These are phyloP conservation scores for Globisporangium solare DNA, from an alignment of 352 stramenopile species.

Conservation along the genomic window DNA sequence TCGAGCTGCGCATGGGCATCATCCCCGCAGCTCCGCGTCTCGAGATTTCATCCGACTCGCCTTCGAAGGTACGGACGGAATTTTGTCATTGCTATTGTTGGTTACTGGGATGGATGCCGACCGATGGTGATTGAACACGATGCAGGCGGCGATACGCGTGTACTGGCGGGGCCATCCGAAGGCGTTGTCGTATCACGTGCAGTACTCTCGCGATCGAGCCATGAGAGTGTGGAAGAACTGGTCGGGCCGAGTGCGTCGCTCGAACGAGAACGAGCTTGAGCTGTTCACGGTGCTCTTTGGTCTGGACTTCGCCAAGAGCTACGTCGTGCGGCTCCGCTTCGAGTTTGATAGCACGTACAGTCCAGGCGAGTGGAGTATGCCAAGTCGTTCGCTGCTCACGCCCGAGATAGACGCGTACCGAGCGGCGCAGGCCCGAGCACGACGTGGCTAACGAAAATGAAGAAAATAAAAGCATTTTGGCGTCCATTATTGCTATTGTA, in stretches of 20 bases:
- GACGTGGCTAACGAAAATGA: conserved; percentile 4
- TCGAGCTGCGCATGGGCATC: conserved; percentile 37
- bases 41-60: conserved; percentile 46
- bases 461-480: too few species aligned
- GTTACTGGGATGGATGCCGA: too few species aligned
- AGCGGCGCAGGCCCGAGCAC: conserved; percentile 11
- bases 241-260: conserved; percentile 39
- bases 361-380: conserved; percentile 53
- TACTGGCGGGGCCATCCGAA: conserved; percentile 51
- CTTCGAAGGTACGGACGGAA: conserved; percentile 40
- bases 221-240: conserved; percentile 83
- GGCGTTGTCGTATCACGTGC: conserved; percentile 52
- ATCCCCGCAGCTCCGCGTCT: conserved; percentile 39
- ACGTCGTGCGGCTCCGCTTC: conserved; percentile 68
- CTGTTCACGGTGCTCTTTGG: conserved; percentile 61
- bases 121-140: too few species aligned
- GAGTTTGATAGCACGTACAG: conserved; percentile 44
- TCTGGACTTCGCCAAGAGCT: conserved; percentile 70
- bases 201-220: conserved; percentile 67
- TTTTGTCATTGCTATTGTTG: not conserved
- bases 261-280: conserved; percentile 45
- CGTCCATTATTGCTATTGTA: too few species aligned
- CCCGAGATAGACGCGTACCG: conserved; percentile 19
- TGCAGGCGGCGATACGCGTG: conserved; percentile 57
- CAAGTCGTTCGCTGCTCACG: conserved; percentile 45